Evolutionary conservation across 2,329 filamentous ascomycete genomes (phyloP), one percentile per base, ranked within the genome.

Genomic region (Cordyceps cateniannulata): DNA sequence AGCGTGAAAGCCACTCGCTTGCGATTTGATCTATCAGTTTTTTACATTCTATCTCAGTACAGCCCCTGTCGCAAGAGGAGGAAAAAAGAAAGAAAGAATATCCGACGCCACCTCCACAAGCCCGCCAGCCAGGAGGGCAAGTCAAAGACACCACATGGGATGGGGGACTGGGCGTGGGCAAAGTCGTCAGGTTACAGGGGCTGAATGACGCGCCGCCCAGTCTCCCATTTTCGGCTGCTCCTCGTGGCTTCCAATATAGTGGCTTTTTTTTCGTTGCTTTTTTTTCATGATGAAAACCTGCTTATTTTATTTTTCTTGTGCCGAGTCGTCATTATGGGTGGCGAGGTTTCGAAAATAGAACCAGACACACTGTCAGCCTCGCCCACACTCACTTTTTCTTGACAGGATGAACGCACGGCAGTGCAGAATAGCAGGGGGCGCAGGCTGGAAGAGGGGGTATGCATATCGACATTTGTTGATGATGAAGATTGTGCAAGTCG

Each of bases 141-240:
- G 18, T 18, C 38, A 42, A 42, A 42, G 38, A 42, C 38, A 50
- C 55, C 55, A 58, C 55, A 58, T 58, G 55, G 55, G 44, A 48
- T 38, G 38, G 44, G 38, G 44, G 44, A 25, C 40, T 6, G 10
- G 40, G 24, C 22, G 52, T 45, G 40, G n/a, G 42, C n/a, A 16
- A 48, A 48, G 20, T 38, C 44, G 25, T n/a, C 27, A 38, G 42
- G 12, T 55, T 55, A 24, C 38, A 44, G 40, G 40, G 42, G 27
- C n/a, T 22, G 42, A n/a, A 35, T 56, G 53, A 35, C 20, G 24
- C 51, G 24, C 3, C 22, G 38, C 18, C n/a, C 18, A 22, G 8
- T n/a, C 9, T 10, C 10, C 8, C 25, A 29, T 56, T 6, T 47
- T 47, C 7, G 22, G 20, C 44, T 6, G 5, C 27, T 14, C 10